Base-by-base conservation (phyloP, 805 yeast genomes). In the Wickerhamomyces hampshirensis region DNA sequence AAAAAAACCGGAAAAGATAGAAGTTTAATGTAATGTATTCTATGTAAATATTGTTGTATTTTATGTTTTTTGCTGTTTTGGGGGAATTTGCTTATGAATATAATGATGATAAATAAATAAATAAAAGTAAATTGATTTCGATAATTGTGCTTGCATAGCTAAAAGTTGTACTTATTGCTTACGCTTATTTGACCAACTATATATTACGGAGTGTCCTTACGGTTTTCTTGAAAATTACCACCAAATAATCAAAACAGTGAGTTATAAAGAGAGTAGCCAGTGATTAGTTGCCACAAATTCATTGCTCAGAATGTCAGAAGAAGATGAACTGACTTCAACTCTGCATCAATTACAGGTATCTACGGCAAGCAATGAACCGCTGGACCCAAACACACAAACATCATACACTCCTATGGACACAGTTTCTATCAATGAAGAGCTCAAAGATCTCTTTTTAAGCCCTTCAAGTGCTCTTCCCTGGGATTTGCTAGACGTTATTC, bases 401-500 rank as follows among this genome's bases (percentile, higher is more conserved):
- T 28, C 26, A 14, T 34, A 35, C 31, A 12, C 12, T 4, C 28
- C 26, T 24, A 17, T 14, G 15, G 18, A 28, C 5, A 17, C 23
- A 6, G 12, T 23, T 4, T 10, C 30, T 4, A 26, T 41, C 10
- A 47, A 46, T 6, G 41, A 51, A 4, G 48, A 44, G 5, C 45
- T 66, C 24, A 47, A 46, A 42, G 49, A 60, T 0, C 71, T 68
- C 31, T 78, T 76, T 35, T 62, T 88, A 24, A 71, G 69, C 12
- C 95, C 96, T 0, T 69, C 79, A 0, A 66, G 69, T 30, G 65
- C 67, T 30, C 63, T 91, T 15, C 68, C 83, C 0, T 77, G 89
- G 82, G 80, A 76, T 32, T 64, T 91, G 46, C 65, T 89, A 6
- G 84, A 84, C 50, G 56, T 75, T 15, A 71, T 86, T 6, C 94